Percentiles rank a stretch among this genome's conserved stretches.
Conservation (phyloP, 805 yeast species). For the Suhomyces prunicola region DNA sequence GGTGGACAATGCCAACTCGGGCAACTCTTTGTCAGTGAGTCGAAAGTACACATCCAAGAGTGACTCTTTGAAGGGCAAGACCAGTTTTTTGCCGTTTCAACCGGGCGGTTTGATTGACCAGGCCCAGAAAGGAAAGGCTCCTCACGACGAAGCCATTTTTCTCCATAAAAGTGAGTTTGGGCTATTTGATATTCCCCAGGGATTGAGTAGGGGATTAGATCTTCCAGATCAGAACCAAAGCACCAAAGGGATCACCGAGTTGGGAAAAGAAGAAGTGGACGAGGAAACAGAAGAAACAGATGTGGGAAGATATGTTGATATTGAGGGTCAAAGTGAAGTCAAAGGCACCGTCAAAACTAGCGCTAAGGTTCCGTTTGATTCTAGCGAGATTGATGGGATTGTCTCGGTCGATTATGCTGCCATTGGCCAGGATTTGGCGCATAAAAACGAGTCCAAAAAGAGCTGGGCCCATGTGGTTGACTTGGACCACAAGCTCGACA, state of each 20-base stretch:
- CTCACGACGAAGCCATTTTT: conserved; percentile 31
- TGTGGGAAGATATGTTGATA: not conserved
- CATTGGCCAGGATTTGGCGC: conserved; percentile 18
- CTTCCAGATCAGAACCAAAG: conserved; percentile 12
- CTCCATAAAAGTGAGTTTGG: conserved; percentile 72
- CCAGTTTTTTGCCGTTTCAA: conserved; percentile 79
- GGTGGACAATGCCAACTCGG: conserved; percentile 56
- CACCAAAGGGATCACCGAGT: conserved; percentile 5
- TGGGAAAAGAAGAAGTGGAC: conserved; percentile 12
- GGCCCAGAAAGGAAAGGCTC: conserved; percentile 11
- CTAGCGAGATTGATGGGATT: conserved; percentile 47
- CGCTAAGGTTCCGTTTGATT: conserved; percentile 23
- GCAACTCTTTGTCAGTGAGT: conserved; percentile 69
- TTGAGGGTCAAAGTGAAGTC: not conserved
- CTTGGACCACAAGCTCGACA: conserved; percentile 73
- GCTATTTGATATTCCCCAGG: conserved; percentile 78
- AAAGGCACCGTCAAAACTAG: too few relatives aligned
- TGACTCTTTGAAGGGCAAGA: conserved; percentile 65
- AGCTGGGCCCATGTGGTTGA: conserved; percentile 97
- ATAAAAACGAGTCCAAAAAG: conserved; percentile 35
- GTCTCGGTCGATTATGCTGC: conserved; percentile 33
- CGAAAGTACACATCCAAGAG: conserved; percentile 62
- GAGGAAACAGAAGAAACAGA: not conserved
- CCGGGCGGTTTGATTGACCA: conserved; percentile 70
- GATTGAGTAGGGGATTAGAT: conserved; percentile 68